Percentiles rank a stretch among this genome's conserved stretches.
These are phyloP conservation scores for Salvia splendens DNA, from an alignment of 257 asterid species.

Conservation along the genomic window DNA sequence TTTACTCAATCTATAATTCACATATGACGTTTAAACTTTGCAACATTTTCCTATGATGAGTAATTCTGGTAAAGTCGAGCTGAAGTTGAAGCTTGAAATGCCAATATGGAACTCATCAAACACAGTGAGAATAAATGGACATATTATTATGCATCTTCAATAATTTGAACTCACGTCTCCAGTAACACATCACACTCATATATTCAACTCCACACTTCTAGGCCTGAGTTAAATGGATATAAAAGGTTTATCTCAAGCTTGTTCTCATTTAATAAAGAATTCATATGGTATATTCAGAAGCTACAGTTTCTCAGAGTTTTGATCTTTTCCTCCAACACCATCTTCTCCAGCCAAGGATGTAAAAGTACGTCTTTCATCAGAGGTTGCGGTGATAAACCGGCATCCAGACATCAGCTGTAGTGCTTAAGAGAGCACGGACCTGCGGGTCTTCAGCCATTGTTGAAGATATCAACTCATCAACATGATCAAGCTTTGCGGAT, in stretches of 20 bases:
- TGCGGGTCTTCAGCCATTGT: conserved; percentile 75
- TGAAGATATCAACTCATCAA: conserved; percentile 81
- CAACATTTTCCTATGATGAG: no score
- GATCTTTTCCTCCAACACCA: conserved; percentile 43
- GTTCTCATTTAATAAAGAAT: conserved; percentile 4
- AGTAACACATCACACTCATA: background rate
- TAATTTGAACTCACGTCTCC: conserved; percentile 2
- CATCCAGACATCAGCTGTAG: conserved; percentile 90
- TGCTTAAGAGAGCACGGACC: conserved; percentile 68
- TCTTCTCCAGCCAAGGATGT: conserved; percentile 43
- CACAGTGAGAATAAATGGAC: background rate
- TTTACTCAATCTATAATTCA: no score
- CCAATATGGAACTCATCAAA: no score
- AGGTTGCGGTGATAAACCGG: conserved; percentile 87
- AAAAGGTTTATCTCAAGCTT: background rate
- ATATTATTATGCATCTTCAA: background rate
- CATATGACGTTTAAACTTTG: no score
- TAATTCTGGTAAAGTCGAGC: no score
- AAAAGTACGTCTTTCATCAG: conserved; percentile 75
- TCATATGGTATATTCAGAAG: conserved; percentile 17
- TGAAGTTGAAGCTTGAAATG: no score
- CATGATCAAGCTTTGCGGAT: conserved; percentile 74
- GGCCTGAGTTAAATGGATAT: conserved; percentile 9
- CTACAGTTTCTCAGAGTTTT: conserved; percentile 44
- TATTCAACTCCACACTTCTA: background rate